phyloP scores from a whole-genome alignment of 306 rosid genomes.

The Psophocarpus tetragonolobus region DNA sequence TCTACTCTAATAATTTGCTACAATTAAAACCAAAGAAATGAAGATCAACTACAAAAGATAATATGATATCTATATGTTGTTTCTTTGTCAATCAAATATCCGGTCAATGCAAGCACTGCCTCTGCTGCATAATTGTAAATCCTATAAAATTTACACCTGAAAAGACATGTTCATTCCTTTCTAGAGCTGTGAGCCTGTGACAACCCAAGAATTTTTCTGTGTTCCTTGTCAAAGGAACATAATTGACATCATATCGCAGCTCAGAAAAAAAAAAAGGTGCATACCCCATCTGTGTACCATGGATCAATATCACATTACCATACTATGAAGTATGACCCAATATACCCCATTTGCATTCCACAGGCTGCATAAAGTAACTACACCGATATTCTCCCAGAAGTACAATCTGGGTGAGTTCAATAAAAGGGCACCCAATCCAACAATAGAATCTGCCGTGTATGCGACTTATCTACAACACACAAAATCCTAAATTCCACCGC shows the following conservation, averaged over 20 bases:
- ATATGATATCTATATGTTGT: background rate
- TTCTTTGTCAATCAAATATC: background rate
- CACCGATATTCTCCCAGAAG: background rate
- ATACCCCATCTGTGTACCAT: background rate
- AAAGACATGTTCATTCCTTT: background rate
- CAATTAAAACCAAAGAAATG: background rate
- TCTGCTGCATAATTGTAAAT: background rate
- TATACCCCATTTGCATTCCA: slow-evolving; percentile 1
- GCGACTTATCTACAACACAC: slow-evolving; percentile 9
- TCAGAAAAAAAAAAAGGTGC: background rate
- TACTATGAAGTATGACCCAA: background rate
- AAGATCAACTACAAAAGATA: slow-evolving; percentile 1
- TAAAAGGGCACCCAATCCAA: slow-evolving; percentile 11
- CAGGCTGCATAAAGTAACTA: background rate
- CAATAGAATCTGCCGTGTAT: background rate
- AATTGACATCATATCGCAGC: slow-evolving; percentile 1
- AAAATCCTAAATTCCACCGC: background rate
- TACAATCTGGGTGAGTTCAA: background rate
- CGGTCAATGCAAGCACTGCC: background rate
- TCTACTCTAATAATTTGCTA: background rate
- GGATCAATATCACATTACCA: background rate
- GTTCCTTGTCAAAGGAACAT: background rate
- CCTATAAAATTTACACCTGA: background rate
- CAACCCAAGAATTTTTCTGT: background rate
- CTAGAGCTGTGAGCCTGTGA: background rate